These are phyloP conservation scores for Withania somnifera DNA, from an alignment of 305 asterid genomes.

Conservation along the genomic window DNA sequence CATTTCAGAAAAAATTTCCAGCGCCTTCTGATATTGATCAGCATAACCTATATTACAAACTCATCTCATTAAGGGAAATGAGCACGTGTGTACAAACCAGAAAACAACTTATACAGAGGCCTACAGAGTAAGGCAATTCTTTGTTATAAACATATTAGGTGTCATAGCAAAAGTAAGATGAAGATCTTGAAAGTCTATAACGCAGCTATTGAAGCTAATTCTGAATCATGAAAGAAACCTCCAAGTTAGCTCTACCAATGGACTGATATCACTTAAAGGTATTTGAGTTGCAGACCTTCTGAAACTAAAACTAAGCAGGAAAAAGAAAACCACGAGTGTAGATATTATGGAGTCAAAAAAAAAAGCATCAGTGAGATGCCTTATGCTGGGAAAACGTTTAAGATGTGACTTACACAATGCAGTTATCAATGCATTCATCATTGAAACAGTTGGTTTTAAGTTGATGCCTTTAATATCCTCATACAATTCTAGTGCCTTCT, in stretches of 20 bases:
- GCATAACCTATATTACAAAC: constrained; percentile 67
- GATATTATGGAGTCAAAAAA: not conserved
- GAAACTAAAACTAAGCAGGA: not conserved
- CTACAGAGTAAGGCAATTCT: not conserved
- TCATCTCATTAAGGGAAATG: not conserved
- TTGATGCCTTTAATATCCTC: constrained; percentile 52
- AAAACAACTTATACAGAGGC: not conserved
- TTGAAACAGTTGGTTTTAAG: constrained; percentile 65
- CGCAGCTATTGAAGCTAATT: not conserved
- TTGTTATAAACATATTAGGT: not conserved
- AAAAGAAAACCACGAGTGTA: not conserved
- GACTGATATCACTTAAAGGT: not conserved
- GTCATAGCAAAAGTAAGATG: not conserved
- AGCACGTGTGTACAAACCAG: not conserved
- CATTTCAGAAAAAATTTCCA: constrained; percentile 59
- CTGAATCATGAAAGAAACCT: not conserved
- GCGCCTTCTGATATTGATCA: constrained; percentile 67
- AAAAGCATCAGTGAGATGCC: not conserved
- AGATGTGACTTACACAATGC: constrained; percentile 64
- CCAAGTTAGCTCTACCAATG: not conserved
- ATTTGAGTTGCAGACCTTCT: not conserved
- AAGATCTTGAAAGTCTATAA: not conserved
- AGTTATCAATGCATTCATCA: constrained; percentile 94
- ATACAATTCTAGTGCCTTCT: constrained; percentile 77
- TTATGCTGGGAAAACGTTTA: not conserved